Percentiles rank a stretch among this genome's conserved stretches.
Evolutionary conservation across 176 grass and related monocot species (phyloP).

Genomic region (Tillandsia leiboldiana): DNA sequence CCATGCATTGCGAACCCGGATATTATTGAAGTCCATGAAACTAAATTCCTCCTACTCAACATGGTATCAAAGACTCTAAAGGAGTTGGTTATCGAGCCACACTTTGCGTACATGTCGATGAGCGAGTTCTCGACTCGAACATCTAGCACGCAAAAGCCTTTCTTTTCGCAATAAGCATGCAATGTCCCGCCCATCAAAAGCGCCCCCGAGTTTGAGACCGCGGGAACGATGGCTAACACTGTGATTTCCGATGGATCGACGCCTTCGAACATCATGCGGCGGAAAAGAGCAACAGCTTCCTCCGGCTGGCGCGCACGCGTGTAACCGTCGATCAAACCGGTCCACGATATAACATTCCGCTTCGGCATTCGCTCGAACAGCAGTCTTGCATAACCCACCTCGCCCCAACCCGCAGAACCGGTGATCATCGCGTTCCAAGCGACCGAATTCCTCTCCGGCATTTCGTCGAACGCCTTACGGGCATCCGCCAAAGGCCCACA

Average conservation of each 20-base stretch:
- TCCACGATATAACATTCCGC: constrained; percentile 52
- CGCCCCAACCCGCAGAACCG: constrained; percentile 34
- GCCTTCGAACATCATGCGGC: constrained; percentile 35
- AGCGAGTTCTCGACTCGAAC: constrained; percentile 45
- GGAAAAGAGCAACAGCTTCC: constrained; percentile 35
- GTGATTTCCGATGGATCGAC: constrained; percentile 41
- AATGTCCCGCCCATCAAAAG: constrained; percentile 23
- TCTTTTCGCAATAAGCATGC: constrained; percentile 40
- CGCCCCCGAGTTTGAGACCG: constrained; percentile 31
- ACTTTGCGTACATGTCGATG: constrained; percentile 54
- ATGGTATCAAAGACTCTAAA: constrained; percentile 36
- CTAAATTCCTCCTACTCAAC: constrained; percentile 36
- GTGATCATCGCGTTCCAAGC: constrained; percentile 65
- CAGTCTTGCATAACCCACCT: constrained; percentile 27
- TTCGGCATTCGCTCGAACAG: constrained; percentile 46
- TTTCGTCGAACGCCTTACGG: constrained; percentile 30
- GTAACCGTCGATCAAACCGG: constrained; percentile 49
- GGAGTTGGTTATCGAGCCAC: constrained; percentile 37
- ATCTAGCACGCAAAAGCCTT: constrained; percentile 25
- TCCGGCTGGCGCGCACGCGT: constrained; percentile 6
- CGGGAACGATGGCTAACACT: constrained; percentile 35
- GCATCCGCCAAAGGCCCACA: constrained; percentile 35
- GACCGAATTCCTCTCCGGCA: constrained; percentile 36
- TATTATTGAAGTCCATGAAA: constrained; percentile 67
- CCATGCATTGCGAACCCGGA: constrained; percentile 50